phyloP scores from a whole-genome alignment of 139 green algal species.

The Bryopsis sp. region DNA sequence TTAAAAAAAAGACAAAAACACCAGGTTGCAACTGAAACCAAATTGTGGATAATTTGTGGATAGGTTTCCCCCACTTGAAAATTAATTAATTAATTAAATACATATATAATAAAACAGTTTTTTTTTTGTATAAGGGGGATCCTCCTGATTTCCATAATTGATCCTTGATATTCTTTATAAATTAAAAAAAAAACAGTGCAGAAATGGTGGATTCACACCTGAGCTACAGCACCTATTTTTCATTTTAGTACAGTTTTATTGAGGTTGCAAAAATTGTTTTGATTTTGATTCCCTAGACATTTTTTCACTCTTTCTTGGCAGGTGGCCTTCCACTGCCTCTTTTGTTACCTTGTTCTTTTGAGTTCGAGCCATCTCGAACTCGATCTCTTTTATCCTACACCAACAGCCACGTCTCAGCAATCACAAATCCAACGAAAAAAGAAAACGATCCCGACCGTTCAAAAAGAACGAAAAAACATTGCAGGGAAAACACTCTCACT shows the following conservation, averaged over 20 bases:
- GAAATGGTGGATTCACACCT: neutral
- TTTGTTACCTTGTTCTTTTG: slow-evolving; percentile 93
- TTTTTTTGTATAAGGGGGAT: neutral
- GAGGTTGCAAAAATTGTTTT: neutral
- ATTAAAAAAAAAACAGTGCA: neutral
- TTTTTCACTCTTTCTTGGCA: neutral
- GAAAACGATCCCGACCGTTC: neutral
- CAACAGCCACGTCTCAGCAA: no score
- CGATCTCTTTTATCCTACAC: slow-evolving; percentile 91
- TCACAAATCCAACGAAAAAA: neutral
- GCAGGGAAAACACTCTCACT: slow-evolving; percentile 8
- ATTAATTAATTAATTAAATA: neutral
- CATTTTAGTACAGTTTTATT: neutral
- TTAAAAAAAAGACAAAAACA: neutral
- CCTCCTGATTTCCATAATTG: neutral
- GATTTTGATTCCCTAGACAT: neutral
- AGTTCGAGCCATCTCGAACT: slow-evolving; percentile 91
- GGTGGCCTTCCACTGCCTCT: neutral
- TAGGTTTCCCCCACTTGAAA: neutral
- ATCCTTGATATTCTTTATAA: neutral
- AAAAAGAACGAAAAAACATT: neutral
- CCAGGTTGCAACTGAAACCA: neutral
- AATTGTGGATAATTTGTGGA: neutral
- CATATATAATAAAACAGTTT: neutral
- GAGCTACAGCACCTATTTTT: neutral